Conservation (phyloP, 2,329 filamentous ascomycete species). For the Calonectria crousiana region DNA sequence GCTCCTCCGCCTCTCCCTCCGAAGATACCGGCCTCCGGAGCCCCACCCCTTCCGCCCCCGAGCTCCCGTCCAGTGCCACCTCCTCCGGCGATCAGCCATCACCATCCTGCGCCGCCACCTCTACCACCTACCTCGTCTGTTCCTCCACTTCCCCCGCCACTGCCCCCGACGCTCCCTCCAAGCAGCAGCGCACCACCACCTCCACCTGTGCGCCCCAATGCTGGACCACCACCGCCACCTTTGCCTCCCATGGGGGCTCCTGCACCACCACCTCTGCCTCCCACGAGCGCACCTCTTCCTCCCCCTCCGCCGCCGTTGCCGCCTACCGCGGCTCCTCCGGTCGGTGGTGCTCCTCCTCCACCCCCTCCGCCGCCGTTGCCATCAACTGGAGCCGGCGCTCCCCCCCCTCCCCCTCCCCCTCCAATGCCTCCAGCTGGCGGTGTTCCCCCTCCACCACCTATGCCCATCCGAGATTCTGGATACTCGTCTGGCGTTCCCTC, state of each 20-base stretch:
- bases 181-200: slow-evolving; percentile 47
- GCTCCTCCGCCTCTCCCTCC: slow-evolving; percentile 60
- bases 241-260: slow-evolving; percentile 51
- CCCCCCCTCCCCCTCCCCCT: slow-evolving; percentile 42
- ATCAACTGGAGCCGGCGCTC: slow-evolving; percentile 49
- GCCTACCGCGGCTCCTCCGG: slow-evolving; percentile 38
- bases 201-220: slow-evolving; percentile 49
- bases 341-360: slow-evolving; percentile 30
- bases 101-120: slow-evolving; percentile 47
- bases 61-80: slow-evolving; percentile 65
- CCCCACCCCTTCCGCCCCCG: slow-evolving; percentile 65
- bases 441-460: slow-evolving; percentile 63
- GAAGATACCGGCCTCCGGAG: slow-evolving; percentile 58
- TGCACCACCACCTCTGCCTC: slow-evolving; percentile 61
- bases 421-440: slow-evolving; percentile 45
- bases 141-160: slow-evolving; percentile 56
- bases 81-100: slow-evolving; percentile 59
- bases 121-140: slow-evolving; percentile 49
- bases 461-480: slow-evolving; percentile 69
- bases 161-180: slow-evolving; percentile 57
- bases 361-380: slow-evolving; percentile 54
- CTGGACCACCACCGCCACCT: slow-evolving; percentile 52
- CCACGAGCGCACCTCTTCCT: slow-evolving; percentile 36
- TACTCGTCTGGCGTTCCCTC: slow-evolving; percentile 67
- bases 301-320: slow-evolving; percentile 63